A percentile compares a stretch with the other conserved stretches of the same genome.
phyloP scores from a whole-genome alignment of 768 basidiomycete genomes.

The Agrocybe chaxingu region DNA sequence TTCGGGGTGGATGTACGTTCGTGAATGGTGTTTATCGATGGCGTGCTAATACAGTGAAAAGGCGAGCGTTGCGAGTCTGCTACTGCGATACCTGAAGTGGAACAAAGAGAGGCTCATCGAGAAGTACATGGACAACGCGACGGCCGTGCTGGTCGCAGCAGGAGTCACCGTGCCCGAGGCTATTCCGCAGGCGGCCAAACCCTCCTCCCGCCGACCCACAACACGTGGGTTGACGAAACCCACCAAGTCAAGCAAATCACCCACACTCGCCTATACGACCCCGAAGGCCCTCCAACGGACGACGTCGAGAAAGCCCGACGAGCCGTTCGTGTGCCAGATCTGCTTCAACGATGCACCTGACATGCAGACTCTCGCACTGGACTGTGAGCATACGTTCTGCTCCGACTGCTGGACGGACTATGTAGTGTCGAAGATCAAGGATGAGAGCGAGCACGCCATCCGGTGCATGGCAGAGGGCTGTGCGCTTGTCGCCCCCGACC shows the following conservation, averaged over 20 bases:
- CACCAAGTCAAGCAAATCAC: slow-evolving; percentile 25
- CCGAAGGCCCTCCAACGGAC: slow-evolving; percentile 26
- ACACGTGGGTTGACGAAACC: slow-evolving; percentile 36
- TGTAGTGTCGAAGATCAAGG: slow-evolving; percentile 73
- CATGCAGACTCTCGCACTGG: slow-evolving; percentile 62
- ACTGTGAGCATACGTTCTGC: slow-evolving; percentile 86
- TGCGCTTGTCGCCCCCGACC: slow-evolving; percentile 58
- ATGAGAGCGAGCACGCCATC: slow-evolving; percentile 71
- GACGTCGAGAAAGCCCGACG: slow-evolving; percentile 26
- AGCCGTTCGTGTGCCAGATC: slow-evolving; percentile 85
- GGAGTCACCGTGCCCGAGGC: slow-evolving; percentile 56
- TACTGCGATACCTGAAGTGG: slow-evolving; percentile 86
- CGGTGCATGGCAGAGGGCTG: slow-evolving; percentile 84
- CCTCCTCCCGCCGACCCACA: slow-evolving; percentile 28
- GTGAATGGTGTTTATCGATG: neutral
- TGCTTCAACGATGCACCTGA: slow-evolving; percentile 79
- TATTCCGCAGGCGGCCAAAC: slow-evolving; percentile 25
- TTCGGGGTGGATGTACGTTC: slow-evolving; percentile 86
- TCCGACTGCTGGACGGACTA: slow-evolving; percentile 83
- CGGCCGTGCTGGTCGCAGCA: slow-evolving; percentile 66
- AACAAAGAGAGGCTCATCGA: slow-evolving; percentile 96
- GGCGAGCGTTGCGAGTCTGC: slow-evolving; percentile 67
- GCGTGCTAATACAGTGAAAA: slow-evolving; percentile 22
- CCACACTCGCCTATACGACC: slow-evolving; percentile 21
- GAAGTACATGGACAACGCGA: slow-evolving; percentile 93